Base-by-base conservation (phyloP, 371 early-diverging fungal genomes). In the Choanephora cucurbitarum region DNA sequence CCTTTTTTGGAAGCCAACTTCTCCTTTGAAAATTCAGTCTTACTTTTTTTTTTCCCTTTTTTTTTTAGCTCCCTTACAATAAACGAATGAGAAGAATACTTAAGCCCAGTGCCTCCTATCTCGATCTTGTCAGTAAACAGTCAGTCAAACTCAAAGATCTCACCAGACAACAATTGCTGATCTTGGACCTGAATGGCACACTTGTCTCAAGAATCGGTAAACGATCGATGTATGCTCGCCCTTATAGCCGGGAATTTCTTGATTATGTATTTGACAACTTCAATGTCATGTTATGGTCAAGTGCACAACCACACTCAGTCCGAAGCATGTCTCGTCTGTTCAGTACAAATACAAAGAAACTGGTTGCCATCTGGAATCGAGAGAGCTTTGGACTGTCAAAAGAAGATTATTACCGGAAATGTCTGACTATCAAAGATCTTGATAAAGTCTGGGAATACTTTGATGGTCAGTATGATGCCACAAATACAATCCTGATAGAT, bases 211-310 rank as follows among this genome's bases (percentile, higher is more conserved):
- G 86, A 15, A 42, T 55, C 3, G 62, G 55, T 7, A 18, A 33
- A 21, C 49, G 58, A 23, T 54, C 66, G 4, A 75, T 86, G 64
- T 76, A 67, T 49, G 53, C 64, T 1, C 81, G 91, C 1, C 91
- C 91, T 0, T 64, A 80, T 54, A 60, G 85, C 19, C 40, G 60
- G 4, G 51, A 63, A 1, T 91, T 91, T 44, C 58, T 90, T n/a
- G 62, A 80, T 15, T 90, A 83, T 57, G 58, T 86, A 1, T 80
- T 88, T 49, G 48, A 51, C 0, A 62, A 82, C 50, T 91, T 88
- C 66, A 65, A 69, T 3, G 90, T 91, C 31, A 86, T 90, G 88
- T 79, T 91, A 5, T 91, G 91, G 91, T 87, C 88, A 23, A 87
- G 89, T 15, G 88, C 91, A 0, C 83, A 79, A 48, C 81, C 85